These are phyloP conservation scores for Inonotus hispidus DNA, from an alignment of 1,284 basidiomycete genomes.

Conservation along the genomic window DNA sequence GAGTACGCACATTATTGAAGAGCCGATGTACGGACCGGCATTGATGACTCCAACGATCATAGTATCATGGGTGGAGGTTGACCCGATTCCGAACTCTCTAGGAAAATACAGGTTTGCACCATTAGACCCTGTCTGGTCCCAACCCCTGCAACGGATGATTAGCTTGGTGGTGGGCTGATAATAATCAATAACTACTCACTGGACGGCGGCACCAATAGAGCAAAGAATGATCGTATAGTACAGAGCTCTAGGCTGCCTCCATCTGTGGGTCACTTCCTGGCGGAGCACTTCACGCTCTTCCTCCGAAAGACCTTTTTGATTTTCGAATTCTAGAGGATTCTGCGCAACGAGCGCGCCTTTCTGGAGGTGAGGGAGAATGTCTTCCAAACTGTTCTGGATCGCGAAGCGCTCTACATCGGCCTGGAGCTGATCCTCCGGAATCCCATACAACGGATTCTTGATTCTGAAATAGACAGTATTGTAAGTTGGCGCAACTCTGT, in stretches of 20 bases:
- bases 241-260: slow-evolving; percentile 46
- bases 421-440: slow-evolving; percentile 38
- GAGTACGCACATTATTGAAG: slow-evolving; percentile 45
- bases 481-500: not conserved
- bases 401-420: slow-evolving; percentile 43
- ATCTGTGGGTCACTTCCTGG: slow-evolving; percentile 55
- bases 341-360: slow-evolving; percentile 60
- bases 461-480: slow-evolving; percentile 31
- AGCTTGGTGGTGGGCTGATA: slow-evolving; percentile 36
- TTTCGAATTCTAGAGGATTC: slow-evolving; percentile 45
- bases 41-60: slow-evolving; percentile 47
- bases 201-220: slow-evolving; percentile 63
- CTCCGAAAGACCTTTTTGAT: slow-evolving; percentile 43
- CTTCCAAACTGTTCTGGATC: slow-evolving; percentile 39
- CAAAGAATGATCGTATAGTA: slow-evolving; percentile 53
- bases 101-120: slow-evolving; percentile 66
- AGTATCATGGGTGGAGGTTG: slow-evolving; percentile 29
- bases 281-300: slow-evolving; percentile 44
- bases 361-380: slow-evolving; percentile 40
- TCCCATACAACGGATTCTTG: slow-evolving; percentile 47
- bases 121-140: slow-evolving; percentile 60
- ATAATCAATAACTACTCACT: slow-evolving; percentile 64
- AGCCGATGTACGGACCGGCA: slow-evolving; percentile 47
- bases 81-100: slow-evolving; percentile 38
- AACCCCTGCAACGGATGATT: slow-evolving; percentile 33